Base-by-base conservation (phyloP, 306 rosid genomes). In the Arachis stenosperma region DNA sequence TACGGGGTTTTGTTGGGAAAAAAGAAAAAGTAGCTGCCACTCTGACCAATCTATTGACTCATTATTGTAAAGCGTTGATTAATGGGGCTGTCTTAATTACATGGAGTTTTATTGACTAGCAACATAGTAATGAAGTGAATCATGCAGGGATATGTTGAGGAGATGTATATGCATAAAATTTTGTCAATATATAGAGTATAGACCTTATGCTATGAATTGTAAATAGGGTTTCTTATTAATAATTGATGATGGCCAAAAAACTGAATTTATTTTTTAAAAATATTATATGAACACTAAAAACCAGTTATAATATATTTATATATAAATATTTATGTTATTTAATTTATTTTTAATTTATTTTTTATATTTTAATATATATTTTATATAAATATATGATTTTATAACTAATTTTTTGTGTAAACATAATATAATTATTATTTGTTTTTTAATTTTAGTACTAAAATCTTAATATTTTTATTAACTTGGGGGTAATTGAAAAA, bases 1-100 rank as follows among this genome's bases (percentile, higher is more conserved):
- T 22, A 22, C 27, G 27, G 63, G 36, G 58, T 43, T 22, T 55
- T 51, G 77, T 44, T 63, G 76, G n/a, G 13, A 41, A 14, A 54
- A 15, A 22, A 22, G 0, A 22, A 13, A 44, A 17, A 33, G 3
- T 46, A 70, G 46, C 27, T 9, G 41, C 61, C 54, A 64, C 33
- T 69, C 42, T 69, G 4, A 44, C 6, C 17, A 27, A 51, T 41
- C 61, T 44, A n/a, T 42, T 42, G 46, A 42, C 46, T 44, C 66
- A 56, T 3, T 3, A 56, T 3, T 3, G 52, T 56, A 6, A 64
- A 64, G 30, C 9, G 55, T 47, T 48, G 33, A 70, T n/a, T 43
- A 50, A 29, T n/a, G 22, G 37, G 13, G 14, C 9, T 70, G 39
- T 27, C 37, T 22, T 22, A 22, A 22, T 22, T 27, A 3, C 2